Percentiles rank a stretch among this genome's conserved stretches.
Conservation (phyloP, 2,329 filamentous ascomycete species). For the Alternaria tenuissima region DNA sequence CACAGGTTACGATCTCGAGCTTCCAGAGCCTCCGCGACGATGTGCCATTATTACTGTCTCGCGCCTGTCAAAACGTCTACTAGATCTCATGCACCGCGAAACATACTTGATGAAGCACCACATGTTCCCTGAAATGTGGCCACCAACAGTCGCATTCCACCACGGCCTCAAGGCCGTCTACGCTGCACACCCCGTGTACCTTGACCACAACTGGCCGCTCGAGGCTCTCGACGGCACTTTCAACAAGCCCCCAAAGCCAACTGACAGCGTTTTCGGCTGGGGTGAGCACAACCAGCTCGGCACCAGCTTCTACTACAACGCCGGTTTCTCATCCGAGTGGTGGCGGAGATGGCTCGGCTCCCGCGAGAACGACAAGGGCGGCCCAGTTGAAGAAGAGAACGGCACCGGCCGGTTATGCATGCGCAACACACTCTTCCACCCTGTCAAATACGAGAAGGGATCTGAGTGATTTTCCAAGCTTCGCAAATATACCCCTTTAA, state of each 20-base stretch:
- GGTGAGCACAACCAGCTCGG: constrained; percentile 62
- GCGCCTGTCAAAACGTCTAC: constrained; percentile 73
- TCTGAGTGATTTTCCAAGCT: constrained; percentile 39
- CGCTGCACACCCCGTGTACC: constrained; percentile 80
- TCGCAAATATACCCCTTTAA: constrained; percentile 39
- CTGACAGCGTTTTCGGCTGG: constrained; percentile 60
- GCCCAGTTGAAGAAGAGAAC: constrained; percentile 53
- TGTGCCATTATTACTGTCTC: constrained; percentile 82
- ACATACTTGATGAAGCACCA: constrained; percentile 74
- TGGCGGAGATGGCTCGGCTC: constrained; percentile 61
- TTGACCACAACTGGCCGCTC: constrained; percentile 74
- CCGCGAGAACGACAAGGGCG: constrained; percentile 54
- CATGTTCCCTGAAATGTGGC: constrained; percentile 82
- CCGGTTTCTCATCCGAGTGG: constrained; percentile 57
- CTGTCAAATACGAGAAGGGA: constrained; percentile 58
- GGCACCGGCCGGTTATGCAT: constrained; percentile 60
- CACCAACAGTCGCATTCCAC: constrained; percentile 74
- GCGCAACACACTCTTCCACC: constrained; percentile 56
- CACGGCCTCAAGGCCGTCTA: constrained; percentile 82
- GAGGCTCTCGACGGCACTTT: constrained; percentile 57
- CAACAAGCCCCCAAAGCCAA: constrained; percentile 57
- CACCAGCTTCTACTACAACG: constrained; percentile 62
- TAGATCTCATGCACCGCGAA: constrained; percentile 81
- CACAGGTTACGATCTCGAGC: constrained; percentile 68
- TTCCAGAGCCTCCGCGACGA: constrained; percentile 70